A percentile compares a stretch with the other conserved stretches of the same genome.
These are phyloP conservation scores for Dichomitus squalens DNA, from an alignment of 1,284 basidiomycete species.

Conservation along the genomic window DNA sequence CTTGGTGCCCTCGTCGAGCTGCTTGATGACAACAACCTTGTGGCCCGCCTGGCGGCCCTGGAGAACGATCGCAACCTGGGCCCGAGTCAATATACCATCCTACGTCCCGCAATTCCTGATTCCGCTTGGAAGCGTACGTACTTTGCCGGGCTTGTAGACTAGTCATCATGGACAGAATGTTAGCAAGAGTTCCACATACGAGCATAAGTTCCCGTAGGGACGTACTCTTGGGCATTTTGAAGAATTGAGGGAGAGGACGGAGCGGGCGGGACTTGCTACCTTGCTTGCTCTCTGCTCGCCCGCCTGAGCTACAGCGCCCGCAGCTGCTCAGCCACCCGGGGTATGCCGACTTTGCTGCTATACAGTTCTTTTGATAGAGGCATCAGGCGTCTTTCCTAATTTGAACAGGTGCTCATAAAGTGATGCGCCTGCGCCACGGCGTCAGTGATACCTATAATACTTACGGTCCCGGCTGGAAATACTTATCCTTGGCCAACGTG, in stretches of 20 bases:
- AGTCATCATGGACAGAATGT: constrained; percentile 24
- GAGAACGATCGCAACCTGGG: constrained; percentile 90
- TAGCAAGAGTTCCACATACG: constrained; percentile 24
- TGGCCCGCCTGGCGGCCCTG: constrained; percentile 95
- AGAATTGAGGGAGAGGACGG: constrained; percentile 34
- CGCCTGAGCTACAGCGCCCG: constrained; percentile 10
- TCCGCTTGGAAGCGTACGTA: constrained; percentile 34
- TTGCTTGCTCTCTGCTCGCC: constrained; percentile 23
- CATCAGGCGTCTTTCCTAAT: no score
- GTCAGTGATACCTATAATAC: no score
- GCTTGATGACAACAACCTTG: constrained; percentile 91
- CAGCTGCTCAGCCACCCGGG: constrained; percentile 34
- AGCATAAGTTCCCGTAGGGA: constrained; percentile 1
- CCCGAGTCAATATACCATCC: neutral
- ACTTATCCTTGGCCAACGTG: no score
- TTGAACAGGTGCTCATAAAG: no score
- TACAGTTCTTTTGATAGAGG: constrained; percentile 24
- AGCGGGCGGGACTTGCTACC: constrained; percentile 26
- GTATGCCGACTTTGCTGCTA: constrained; percentile 27
- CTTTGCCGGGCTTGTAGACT: constrained; percentile 99
- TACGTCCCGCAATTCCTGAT: no score
- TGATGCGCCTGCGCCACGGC: no score
- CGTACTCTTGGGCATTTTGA: constrained; percentile 73
- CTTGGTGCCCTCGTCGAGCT: constrained; percentile 86
- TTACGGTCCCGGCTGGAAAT: no score